Conservation (phyloP, 495 filamentous ascomycete genomes). For the Penicillium manginii region DNA sequence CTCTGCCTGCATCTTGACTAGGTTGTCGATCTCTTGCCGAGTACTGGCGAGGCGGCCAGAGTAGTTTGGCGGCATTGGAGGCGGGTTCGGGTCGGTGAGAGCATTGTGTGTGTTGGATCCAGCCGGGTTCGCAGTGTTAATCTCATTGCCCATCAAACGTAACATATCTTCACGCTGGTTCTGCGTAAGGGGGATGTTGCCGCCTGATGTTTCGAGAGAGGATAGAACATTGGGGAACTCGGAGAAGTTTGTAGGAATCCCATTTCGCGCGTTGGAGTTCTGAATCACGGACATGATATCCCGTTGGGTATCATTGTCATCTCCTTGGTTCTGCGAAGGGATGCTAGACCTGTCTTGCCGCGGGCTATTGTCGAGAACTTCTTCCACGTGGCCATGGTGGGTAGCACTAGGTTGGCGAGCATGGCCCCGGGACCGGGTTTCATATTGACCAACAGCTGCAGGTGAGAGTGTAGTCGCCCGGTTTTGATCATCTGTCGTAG, state of each 20-base stretch:
- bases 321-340: constrained; percentile 21
- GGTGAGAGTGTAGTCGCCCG: constrained; percentile 49
- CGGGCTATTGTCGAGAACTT: constrained; percentile 48
- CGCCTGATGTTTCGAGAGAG: constrained; percentile 65
- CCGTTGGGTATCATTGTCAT: constrained; percentile 52
- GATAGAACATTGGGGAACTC: constrained; percentile 79
- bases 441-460: constrained; percentile 35
- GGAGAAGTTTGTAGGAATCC: constrained; percentile 49
- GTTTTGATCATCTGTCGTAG: constrained; percentile 33
- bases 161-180: constrained; percentile 82
- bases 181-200: constrained; percentile 69
- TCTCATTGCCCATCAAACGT: constrained; percentile 70
- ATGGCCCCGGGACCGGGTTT: constrained; percentile 37
- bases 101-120: constrained; percentile 46
- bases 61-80: constrained; percentile 60
- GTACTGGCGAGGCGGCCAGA: constrained; percentile 60
- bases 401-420: constrained; percentile 39
- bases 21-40: constrained; percentile 71
- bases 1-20: constrained; percentile 72
- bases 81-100: constrained; percentile 62
- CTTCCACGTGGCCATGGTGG: constrained; percentile 47
- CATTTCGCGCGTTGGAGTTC: constrained; percentile 69
- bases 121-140: constrained; percentile 33
- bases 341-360: constrained; percentile 28
- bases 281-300: constrained; percentile 90